Evolutionary conservation across 805 yeast genomes (phyloP), one percentile per base, ranked within the genome.

Genomic region (Yueomyces sp.): DNA sequence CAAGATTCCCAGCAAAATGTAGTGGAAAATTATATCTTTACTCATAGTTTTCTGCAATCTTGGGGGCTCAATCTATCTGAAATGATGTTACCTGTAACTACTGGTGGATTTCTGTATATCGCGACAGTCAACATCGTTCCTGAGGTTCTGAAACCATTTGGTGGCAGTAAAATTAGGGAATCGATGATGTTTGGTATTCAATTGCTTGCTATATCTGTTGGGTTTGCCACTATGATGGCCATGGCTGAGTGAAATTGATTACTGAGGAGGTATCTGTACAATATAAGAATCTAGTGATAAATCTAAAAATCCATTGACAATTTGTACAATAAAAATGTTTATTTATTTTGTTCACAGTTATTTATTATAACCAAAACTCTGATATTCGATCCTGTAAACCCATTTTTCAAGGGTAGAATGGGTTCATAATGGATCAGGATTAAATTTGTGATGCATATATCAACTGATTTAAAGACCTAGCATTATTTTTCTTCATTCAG

Each of bases 41-140:
- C 33, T 44, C 26, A 8, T 27, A n/a, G 5, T 34, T 34, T 34
- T 5, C n/a, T 11, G 5, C 5, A 11, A 5, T 46, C 32, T 34
- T 8, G 4, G 3, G 37, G 34, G 8, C 26, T 26, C 9, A 2
- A 27, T 29, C 28, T 44, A 5, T 36, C 44, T 9, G 84, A 77
- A 47, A 56, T 73, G 43, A 70, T 81, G 11, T 61, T 81, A 40
- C 87, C 90, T 12, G 72, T 81, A 54, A 79, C 87, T 1, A 83
- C 87, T 1, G 92, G 90, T 48, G 84, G 85, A 5, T 78, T 82
- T 54, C 57, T 82, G 28, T 82, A 82, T 55, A 79, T 82, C 48
- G 85, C 84, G 5, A 71, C 81, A 0, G 79, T 80, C 27, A 81
- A 84, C 39, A 81, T 82, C n/a, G 74, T 82, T 36, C 90, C 92